Evolutionary conservation across 2,329 filamentous ascomycete genomes (phyloP).

Genomic region (Colletotrichum scovillei): DNA sequence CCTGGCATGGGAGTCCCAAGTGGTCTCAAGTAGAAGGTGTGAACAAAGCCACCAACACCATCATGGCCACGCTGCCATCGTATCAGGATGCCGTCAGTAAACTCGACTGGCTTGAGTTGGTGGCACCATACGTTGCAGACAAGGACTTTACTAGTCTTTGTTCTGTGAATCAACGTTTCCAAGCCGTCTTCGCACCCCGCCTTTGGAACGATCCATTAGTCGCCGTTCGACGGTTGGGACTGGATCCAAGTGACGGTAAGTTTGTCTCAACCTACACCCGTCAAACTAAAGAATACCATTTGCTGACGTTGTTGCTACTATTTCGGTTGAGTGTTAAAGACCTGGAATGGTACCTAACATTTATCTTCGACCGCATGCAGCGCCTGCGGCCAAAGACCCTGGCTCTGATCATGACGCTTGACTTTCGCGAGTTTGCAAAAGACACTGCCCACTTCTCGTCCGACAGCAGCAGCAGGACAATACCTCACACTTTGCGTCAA

Average conservation of each 20-base stretch:
- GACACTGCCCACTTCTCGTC: slow-evolving; percentile 54
- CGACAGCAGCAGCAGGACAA: slow-evolving; percentile 48
- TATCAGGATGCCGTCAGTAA: slow-evolving; percentile 62
- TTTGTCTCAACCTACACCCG: slow-evolving; percentile 22
- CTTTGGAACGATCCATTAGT: slow-evolving; percentile 64
- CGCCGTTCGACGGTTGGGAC: slow-evolving; percentile 49
- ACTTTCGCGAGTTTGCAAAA: slow-evolving; percentile 57
- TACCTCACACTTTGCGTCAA: slow-evolving; percentile 52
- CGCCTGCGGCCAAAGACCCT: slow-evolving; percentile 51
- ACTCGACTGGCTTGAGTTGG: slow-evolving; percentile 61
- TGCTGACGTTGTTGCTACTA: slow-evolving; percentile 9
- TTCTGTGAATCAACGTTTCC: slow-evolving; percentile 59
- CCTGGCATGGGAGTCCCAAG: not conserved
- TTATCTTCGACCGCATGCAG: slow-evolving; percentile 54
- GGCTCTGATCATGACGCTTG: slow-evolving; percentile 57
- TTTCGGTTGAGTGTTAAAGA: slow-evolving; percentile 48
- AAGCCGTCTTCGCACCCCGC: slow-evolving; percentile 60
- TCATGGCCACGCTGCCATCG: slow-evolving; percentile 54
- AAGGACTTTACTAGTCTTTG: slow-evolving; percentile 58
- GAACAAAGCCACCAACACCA: not conserved
- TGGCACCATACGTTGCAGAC: slow-evolving; percentile 55
- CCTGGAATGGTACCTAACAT: slow-evolving; percentile 59
- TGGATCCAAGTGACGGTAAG: slow-evolving; percentile 60
- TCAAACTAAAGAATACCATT: not conserved
- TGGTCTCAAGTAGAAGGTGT: not conserved